These are phyloP conservation scores for Talaromyces sp. DNA, from an alignment of 2,329 filamentous ascomycete species.

Conservation along the genomic window DNA sequence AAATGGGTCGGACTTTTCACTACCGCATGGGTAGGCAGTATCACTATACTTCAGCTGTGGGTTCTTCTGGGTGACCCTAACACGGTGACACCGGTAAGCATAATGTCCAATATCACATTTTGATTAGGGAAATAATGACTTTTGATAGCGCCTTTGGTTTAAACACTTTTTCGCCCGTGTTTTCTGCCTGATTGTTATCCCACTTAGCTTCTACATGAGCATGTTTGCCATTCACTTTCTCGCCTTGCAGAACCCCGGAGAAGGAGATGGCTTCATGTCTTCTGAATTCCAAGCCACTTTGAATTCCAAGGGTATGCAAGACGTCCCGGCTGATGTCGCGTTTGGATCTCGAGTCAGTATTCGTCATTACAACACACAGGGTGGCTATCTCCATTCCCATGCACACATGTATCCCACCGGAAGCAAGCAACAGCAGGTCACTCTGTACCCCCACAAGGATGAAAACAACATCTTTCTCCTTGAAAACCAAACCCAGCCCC, in stretches of 20 bases:
- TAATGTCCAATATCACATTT: neutral
- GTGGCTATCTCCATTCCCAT: conserved; percentile 95
- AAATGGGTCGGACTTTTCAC: conserved; percentile 99
- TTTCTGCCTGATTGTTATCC: conserved; percentile 89
- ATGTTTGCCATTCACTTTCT: conserved; percentile 98
- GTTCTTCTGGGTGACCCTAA: conserved; percentile 83
- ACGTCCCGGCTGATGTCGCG: conserved; percentile 85
- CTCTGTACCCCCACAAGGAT: conserved; percentile 97
- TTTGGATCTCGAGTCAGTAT: conserved; percentile 81
- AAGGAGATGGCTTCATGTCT: conserved; percentile 99
- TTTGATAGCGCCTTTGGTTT: conserved; percentile 64
- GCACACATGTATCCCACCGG: conserved; percentile 95
- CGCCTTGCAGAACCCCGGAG: conserved; percentile 87
- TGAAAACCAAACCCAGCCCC: conserved; percentile 93
- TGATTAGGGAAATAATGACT: conserved; percentile 17
- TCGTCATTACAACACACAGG: conserved; percentile 94
- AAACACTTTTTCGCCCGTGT: conserved; percentile 90
- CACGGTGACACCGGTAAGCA: conserved; percentile 68
- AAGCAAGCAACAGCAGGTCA: conserved; percentile 98
- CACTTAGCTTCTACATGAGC: conserved; percentile 81
- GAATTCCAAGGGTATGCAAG: conserved; percentile 94
- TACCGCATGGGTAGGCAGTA: conserved; percentile 90
- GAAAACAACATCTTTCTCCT: conserved; percentile 94
- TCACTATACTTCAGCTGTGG: conserved; percentile 92
- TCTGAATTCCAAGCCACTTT: conserved; percentile 97